Evolutionary conservation across 1,284 basidiomycete species (phyloP), one percentile per base, ranked within the genome.

Genomic region (Cutaneotrichosporon dermatis): DNA sequence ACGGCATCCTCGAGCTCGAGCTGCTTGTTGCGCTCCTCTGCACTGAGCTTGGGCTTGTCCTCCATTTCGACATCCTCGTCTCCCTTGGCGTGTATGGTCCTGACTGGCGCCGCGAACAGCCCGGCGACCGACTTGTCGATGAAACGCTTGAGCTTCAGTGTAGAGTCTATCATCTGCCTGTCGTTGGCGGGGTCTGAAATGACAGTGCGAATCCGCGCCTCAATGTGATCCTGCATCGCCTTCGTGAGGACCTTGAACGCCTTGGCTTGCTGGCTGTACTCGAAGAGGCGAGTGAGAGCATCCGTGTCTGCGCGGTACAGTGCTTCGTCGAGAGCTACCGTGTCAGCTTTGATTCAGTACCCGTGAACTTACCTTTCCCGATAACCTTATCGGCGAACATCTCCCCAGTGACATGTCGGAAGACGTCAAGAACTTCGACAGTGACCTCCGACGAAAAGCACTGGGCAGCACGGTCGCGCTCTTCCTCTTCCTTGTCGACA

Each of bases 101-200:
- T 45, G 16, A 33, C 36, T 45, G 48, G 68, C 53, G 56, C 75
- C 74, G 55, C 81, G 71, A 77, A 90, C 84, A 66, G 82, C 72
- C 72, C 70, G 1, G 70, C 69, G 36, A 88, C 80, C 11, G 84
- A 79, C 3, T 73, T 66, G 68, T 88, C 85, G 2, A 84, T 82
- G 57, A 86, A 83, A 1, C 80, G 75, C 70, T 89, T 91, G 78
- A 91, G 84, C 2, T 83, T 80, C 36, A 94, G 81, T 0, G 94
- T 83, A 11, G 83, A 82, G 16, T 85, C 82, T 6, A 95, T 87
- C 89, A 95, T 93, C 39, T 85, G 65, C 10, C 71, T 55, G 55
- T 79, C 77, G 79, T 57, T 91, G 85, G 65, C 91, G 84, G 54
- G 80, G 78, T 60, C 79, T 69, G 69, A 68, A 51, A 78, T 74